Percentiles rank a stretch among this genome's conserved stretches.
Evolutionary conservation across 768 basidiomycete genomes (phyloP).

Genomic region (Amanita phalloides): DNA sequence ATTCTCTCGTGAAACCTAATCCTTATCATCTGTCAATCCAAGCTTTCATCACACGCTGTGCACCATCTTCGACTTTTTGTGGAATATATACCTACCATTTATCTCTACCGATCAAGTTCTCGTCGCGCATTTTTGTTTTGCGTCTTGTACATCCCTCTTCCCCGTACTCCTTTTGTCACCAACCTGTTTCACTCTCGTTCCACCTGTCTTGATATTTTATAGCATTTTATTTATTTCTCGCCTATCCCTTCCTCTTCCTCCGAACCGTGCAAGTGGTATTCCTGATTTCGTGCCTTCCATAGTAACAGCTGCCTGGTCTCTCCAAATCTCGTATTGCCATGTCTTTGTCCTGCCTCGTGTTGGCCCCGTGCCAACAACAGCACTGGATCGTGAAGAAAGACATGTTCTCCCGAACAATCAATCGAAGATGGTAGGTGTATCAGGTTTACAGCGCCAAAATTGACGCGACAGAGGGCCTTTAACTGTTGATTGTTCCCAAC

Average conservation of each 20-base stretch:
- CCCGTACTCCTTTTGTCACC: background rate
- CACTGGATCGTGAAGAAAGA: background rate
- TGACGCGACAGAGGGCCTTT: background rate
- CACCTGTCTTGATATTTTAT: background rate
- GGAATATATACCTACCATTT: background rate
- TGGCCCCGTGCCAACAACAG: background rate
- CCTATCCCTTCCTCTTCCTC: background rate
- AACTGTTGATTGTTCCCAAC: no score
- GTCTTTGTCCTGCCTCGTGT: background rate
- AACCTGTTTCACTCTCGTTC: background rate
- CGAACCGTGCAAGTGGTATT: background rate
- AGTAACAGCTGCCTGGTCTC: background rate
- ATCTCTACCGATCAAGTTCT: background rate
- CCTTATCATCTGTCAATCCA: background rate
- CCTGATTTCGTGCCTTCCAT: background rate
- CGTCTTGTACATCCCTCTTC: background rate
- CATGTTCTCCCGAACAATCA: background rate
- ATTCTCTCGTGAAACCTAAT: background rate
- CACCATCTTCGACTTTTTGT: background rate
- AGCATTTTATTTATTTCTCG: background rate
- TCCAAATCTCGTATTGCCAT: constrained; percentile 1
- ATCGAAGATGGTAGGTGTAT: background rate
- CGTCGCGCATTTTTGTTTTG: background rate
- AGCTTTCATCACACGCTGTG: background rate
- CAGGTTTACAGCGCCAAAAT: background rate